Conservation (phyloP, 352 stramenopile genomes). For the Globisporangium paddicum region DNA sequence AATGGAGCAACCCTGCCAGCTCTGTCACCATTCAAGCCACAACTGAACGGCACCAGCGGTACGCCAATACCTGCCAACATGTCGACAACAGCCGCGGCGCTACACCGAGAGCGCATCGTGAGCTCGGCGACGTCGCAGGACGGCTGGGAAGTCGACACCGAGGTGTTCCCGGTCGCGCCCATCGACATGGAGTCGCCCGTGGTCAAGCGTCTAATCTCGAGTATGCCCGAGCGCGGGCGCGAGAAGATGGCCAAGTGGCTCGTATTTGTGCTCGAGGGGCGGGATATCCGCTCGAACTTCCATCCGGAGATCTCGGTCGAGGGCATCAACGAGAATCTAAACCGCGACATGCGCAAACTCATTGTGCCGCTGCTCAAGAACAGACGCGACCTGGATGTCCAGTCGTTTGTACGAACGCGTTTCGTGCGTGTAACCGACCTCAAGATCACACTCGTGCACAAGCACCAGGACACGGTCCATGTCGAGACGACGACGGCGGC, state of each 20-base stretch:
- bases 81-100: constrained; percentile 4
- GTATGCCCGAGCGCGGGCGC: constrained; percentile 52
- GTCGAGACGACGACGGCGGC: constrained; percentile 27
- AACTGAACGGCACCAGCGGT: neutral
- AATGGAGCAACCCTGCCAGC: neutral
- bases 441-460: constrained; percentile 60
- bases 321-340: constrained; percentile 57
- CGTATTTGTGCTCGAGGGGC: constrained; percentile 60
- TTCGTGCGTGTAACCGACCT: constrained; percentile 62
- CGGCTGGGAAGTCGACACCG: constrained; percentile 56
- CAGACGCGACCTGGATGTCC: constrained; percentile 58
- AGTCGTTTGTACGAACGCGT: constrained; percentile 52
- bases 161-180: constrained; percentile 57
- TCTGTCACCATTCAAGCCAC: neutral
- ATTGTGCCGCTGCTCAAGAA: constrained; percentile 75
- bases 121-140: constrained; percentile 26
- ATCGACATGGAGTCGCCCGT: constrained; percentile 79
- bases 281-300: constrained; percentile 69
- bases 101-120: constrained; percentile 19
- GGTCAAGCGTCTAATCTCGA: constrained; percentile 58
- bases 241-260: constrained; percentile 76
- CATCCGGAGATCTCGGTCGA: constrained; percentile 68
- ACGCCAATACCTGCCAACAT: neutral
- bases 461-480: constrained; percentile 56
- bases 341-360: constrained; percentile 56